These are phyloP conservation scores for Daldinia vernicosa DNA, from an alignment of 495 filamentous ascomycete genomes.

Conservation along the genomic window DNA sequence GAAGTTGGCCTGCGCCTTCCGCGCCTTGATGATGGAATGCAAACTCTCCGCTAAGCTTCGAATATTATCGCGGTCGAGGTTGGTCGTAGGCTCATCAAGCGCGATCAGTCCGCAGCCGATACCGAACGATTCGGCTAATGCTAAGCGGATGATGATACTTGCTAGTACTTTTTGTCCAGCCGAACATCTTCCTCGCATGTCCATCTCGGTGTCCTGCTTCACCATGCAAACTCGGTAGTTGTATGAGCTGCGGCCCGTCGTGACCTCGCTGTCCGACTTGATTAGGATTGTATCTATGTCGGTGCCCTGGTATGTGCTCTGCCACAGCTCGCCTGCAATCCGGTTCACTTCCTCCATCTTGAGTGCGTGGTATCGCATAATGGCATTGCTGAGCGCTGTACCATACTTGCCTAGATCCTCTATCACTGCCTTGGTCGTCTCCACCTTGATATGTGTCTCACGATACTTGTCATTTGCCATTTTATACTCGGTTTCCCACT, in stretches of 20 bases:
- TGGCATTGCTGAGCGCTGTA: slow-evolving; percentile 86
- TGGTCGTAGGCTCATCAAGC: slow-evolving; percentile 97
- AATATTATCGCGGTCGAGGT: slow-evolving; percentile 95
- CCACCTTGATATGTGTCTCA: slow-evolving; percentile 87
- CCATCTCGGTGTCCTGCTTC: slow-evolving; percentile 96
- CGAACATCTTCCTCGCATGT: slow-evolving; percentile 98
- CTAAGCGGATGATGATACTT: slow-evolving; percentile 96
- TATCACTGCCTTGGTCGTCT: slow-evolving; percentile 90
- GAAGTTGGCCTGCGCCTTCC: slow-evolving; percentile 90
- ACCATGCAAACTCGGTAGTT: slow-evolving; percentile 99
- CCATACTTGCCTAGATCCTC: slow-evolving; percentile 87
- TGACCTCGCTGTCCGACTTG: slow-evolving; percentile 82
- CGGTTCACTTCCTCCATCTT: slow-evolving; percentile 99
- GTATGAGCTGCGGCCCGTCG: slow-evolving; percentile 81
- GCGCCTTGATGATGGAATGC: slow-evolving; percentile 84
- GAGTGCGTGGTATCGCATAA: slow-evolving; percentile 92
- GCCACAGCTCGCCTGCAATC: slow-evolving; percentile 95
- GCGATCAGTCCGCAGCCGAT: slow-evolving; percentile 96
- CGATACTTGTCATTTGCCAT: slow-evolving; percentile 84
- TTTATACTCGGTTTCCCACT: slow-evolving; percentile 89
- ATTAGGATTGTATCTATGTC: slow-evolving; percentile 98
- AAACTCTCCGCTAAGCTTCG: slow-evolving; percentile 83
- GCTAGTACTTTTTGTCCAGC: slow-evolving; percentile 97
- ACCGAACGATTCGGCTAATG: slow-evolving; percentile 96
- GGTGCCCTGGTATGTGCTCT: slow-evolving; percentile 94